Evolutionary conservation across 345 rosid genomes (phyloP), one percentile per base, ranked within the genome.

Genomic region (Eucalyptus grandis): DNA sequence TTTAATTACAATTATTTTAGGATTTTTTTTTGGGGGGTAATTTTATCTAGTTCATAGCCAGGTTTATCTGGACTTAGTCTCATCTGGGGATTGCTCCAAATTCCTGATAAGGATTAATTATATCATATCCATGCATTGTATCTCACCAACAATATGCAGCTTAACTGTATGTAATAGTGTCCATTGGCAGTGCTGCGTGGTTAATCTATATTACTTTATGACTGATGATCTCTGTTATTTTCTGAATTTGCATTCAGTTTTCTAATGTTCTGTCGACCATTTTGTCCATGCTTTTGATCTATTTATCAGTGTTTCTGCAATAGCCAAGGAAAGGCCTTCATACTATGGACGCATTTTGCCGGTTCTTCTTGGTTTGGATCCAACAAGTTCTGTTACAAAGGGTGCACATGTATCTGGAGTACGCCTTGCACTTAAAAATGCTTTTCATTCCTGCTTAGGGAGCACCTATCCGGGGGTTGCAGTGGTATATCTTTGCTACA

Each of bases 381-480:
- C 98, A 89, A 92, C 95, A 86, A 93, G 93, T 90, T 93, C 95
- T 90, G 92, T 92, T 87, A 91, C 90, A 72, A 93, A 94, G 90
- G 98, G 95, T 87, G 90, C 94, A 91, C 95, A 92, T 92, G 94
- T 95, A 88, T 93, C 93, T 77, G 96, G 97, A 77, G 91, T 96
- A 90, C 93, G 90, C 87, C 96, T 90, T 93, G 96, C 98, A 90
- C 91, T 98, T 88, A 96, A 93, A 93, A 94, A 94, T 72, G 96
- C 97, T 86, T 95, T 96, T 89, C 92, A 91, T 86, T 91, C 95
- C 90, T 98, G 97, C 94, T 93, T 95, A 94, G 94, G 94, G 89
- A 96, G 99, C 91, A 95, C 96, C 69, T 97, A 98, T 92, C 98
- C 96, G 26, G 97, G 96, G 92, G 98, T 98, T 91, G 96, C 97